A percentile compares a stretch with the other conserved stretches of the same genome.
phyloP scores from a whole-genome alignment of 2,329 filamentous ascomycete species.

The Macrophomina tecta region DNA sequence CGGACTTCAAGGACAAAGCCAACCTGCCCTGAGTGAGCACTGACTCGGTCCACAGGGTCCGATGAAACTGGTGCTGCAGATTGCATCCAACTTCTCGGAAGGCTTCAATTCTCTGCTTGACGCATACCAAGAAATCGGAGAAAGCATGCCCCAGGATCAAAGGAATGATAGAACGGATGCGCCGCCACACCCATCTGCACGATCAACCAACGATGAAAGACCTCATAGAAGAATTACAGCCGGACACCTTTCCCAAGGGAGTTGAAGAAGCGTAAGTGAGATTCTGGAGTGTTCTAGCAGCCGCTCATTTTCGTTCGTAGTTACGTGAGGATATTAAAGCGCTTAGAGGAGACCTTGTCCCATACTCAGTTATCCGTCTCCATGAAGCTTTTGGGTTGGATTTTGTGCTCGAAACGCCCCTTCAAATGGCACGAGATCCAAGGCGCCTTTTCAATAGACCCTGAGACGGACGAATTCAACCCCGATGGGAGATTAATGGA shows the following conservation, averaged over 20 bases:
- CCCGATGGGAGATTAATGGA: slow-evolving; percentile 35
- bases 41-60: slow-evolving; percentile 35
- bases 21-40: slow-evolving; percentile 4
- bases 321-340: slow-evolving; percentile 35
- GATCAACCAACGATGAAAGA: slow-evolving; percentile 32
- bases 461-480: slow-evolving; percentile 35
- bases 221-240: slow-evolving; percentile 33
- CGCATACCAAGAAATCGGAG: slow-evolving; percentile 48
- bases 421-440: slow-evolving; percentile 52
- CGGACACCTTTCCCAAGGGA: slow-evolving; percentile 28
- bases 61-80: slow-evolving; percentile 45
- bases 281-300: neutral
- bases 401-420: slow-evolving; percentile 48
- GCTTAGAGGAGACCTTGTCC: slow-evolving; percentile 30
- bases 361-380: slow-evolving; percentile 36
- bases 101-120: slow-evolving; percentile 46
- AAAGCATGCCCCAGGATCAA: slow-evolving; percentile 42
- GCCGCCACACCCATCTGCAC: slow-evolving; percentile 30
- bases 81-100: slow-evolving; percentile 41
- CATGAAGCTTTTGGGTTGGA: slow-evolving; percentile 47
- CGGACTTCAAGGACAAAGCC: slow-evolving; percentile 18
- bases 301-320: slow-evolving; percentile 30
- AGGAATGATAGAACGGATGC: slow-evolving; percentile 33
- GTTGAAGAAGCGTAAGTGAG: slow-evolving; percentile 29
- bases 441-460: slow-evolving; percentile 43